Base-by-base conservation (phyloP, 2,329 filamentous ascomycete species). In the Neodidymelliopsis sp. region DNA sequence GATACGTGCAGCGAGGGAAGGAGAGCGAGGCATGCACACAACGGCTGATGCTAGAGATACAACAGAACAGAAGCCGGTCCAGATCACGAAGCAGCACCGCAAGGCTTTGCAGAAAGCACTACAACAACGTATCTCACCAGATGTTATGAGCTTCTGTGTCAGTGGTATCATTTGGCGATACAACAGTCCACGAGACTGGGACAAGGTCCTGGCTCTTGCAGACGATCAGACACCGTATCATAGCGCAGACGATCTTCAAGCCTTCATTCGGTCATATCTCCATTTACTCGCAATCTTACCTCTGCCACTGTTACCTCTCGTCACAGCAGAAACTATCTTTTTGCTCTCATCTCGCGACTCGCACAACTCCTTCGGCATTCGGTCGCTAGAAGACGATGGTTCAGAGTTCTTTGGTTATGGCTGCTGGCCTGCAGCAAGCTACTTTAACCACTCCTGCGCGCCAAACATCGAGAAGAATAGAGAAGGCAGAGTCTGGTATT, bases 401-500 rank as follows among this genome's bases (percentile, higher is more conserved):
- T 71, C 73, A 7, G 77, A 79, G 57, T 79, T 78, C 58, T 74
- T 79, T 51, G 77, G 77, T 12, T 80, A 76, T 37, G 76, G 73
- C 0, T 70, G 78, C 24, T 80, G 77, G 71, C 74, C 77, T 0
- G 61, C 63, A 4, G 77, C 77, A 1, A 75, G 72, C 52, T 79
- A 78, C 60, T 80, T 78, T 66, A 80, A 80, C 40, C 77, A 80
- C 53, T 74, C 70, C 4, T 80, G 77, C 57, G 60, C 40, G 12
- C 76, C 77, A 18, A 79, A 76, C 31, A 53, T 80, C 2, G 61
- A 59, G 33, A 79, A 79, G 68, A 61, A 54, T 29, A 62, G 77
- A 8, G 61, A 63, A 1, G 77, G 76, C 0, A 57, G 74, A 27
- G 51, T 36, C 18, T 80, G 77, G 77, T 48, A 62, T 30, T 80